A percentile compares a stretch with the other conserved stretches of the same genome.
Evolutionary conservation across 2,329 filamentous ascomycete genomes (phyloP).

Genomic region (Trichothecium sympodiale): DNA sequence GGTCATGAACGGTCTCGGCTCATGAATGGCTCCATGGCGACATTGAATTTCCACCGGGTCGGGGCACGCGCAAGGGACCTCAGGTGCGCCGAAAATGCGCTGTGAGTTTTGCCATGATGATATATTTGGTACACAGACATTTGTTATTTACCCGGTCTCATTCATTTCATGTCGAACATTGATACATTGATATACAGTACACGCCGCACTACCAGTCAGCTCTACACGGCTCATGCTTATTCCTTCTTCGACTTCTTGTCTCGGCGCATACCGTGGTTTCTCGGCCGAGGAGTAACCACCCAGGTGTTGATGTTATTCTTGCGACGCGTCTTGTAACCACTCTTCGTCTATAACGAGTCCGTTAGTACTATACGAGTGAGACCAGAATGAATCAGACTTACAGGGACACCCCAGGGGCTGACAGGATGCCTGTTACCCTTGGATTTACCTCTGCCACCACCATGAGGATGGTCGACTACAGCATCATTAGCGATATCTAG

Average conservation of each 20-base stretch:
- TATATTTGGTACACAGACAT: too few species aligned
- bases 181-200: neutral
- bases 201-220: neutral
- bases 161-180: neutral
- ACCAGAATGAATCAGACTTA: slow-evolving; percentile 40
- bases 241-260: slow-evolving; percentile 40
- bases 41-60: too few species aligned
- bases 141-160: too few species aligned
- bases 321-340: slow-evolving; percentile 82
- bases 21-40: too few species aligned
- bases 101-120: too few species aligned
- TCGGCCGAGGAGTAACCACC: slow-evolving; percentile 70
- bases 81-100: too few species aligned
- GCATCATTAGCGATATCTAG: slow-evolving; percentile 4
- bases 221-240: slow-evolving; percentile 4
- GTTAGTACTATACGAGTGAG: slow-evolving; percentile 15
- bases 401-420: slow-evolving; percentile 91
- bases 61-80: too few species aligned
- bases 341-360: slow-evolving; percentile 48
- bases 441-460: slow-evolving; percentile 97
- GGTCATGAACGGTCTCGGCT: too few species aligned
- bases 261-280: slow-evolving; percentile 86
- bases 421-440: slow-evolving; percentile 96
- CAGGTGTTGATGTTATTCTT: slow-evolving; percentile 87
- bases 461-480: slow-evolving; percentile 85